Evolutionary conservation across 2,329 filamentous ascomycete genomes (phyloP).

Genomic region (Aspergillus bombycis): DNA sequence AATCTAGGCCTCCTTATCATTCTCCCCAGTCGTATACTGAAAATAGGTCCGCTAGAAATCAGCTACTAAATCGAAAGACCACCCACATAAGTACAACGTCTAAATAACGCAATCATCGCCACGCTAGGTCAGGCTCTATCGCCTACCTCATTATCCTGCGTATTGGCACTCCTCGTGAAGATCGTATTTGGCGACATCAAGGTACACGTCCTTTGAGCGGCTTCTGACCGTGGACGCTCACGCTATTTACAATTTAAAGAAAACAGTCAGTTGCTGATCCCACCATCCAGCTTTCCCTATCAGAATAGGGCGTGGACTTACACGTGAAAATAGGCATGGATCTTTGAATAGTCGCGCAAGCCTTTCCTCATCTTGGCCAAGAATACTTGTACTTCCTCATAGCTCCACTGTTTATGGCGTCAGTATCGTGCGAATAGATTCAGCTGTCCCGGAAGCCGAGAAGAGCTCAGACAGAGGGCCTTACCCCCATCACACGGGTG

Average conservation of each 20-base stretch:
- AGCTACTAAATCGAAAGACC: neutral
- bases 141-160: neutral
- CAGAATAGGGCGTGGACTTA: slow-evolving; percentile 11
- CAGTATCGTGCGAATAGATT: neutral
- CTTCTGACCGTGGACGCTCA: slow-evolving; percentile 24
- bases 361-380: slow-evolving; percentile 27
- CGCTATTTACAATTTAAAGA: slow-evolving; percentile 2
- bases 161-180: neutral
- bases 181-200: neutral
- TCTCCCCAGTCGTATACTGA: neutral
- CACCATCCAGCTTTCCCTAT: neutral
- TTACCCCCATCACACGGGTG: slow-evolving; percentile 33
- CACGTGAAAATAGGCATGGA: slow-evolving; percentile 28
- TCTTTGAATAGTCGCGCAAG: slow-evolving; percentile 22
- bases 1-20: neutral
- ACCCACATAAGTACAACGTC: neutral
- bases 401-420: slow-evolving; percentile 21
- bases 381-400: slow-evolving; percentile 27
- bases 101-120: neutral
- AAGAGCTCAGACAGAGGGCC: slow-evolving; percentile 4
- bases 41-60: neutral
- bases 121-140: neutral
- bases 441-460: neutral
- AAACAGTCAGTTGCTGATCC: no score
- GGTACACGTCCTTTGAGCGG: slow-evolving; percentile 1